These are phyloP conservation scores for Candida vartiovaarae DNA, from an alignment of 805 yeast species.

Conservation along the genomic window DNA sequence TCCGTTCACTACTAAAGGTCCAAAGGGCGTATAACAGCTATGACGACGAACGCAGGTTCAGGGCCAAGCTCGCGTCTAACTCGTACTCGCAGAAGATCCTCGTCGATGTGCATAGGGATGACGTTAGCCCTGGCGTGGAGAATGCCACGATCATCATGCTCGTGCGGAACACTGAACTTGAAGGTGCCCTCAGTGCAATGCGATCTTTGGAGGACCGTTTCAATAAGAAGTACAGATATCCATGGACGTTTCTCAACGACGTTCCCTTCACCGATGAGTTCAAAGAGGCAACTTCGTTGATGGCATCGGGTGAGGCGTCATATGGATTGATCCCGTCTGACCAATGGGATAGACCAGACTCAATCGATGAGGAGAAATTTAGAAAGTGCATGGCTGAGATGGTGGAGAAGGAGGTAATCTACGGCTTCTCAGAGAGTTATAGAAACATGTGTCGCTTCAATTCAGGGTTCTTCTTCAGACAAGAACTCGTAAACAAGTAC, in stretches of 20 bases:
- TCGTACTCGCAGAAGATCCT: constrained; percentile 29
- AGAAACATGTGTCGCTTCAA: constrained; percentile 96
- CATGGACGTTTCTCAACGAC: constrained; percentile 77
- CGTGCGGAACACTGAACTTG: constrained; percentile 73
- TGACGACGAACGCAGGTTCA: constrained; percentile 16
- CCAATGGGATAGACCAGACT: constrained; percentile 74
- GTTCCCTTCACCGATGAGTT: constrained; percentile 60
- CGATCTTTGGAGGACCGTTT: constrained; percentile 73
- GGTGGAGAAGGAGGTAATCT: constrained; percentile 43
- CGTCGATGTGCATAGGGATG: constrained; percentile 26
- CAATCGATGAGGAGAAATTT: constrained; percentile 55
- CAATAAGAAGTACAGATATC: constrained; percentile 57
- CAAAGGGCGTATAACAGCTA: constrained; percentile 10
- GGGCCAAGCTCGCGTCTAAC: constrained; percentile 31
- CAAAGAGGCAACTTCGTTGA: constrained; percentile 48
- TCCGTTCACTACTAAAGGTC: constrained; percentile 8
- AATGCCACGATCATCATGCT: constrained; percentile 88
- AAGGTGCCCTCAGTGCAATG: constrained; percentile 69
- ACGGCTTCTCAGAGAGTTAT: constrained; percentile 61
- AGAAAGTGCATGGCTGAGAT: constrained; percentile 39
- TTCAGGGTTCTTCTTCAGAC: constrained; percentile 84
- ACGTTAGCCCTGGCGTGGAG: constrained; percentile 43
- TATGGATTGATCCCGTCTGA: constrained; percentile 59
- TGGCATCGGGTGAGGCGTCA: constrained; percentile 59
- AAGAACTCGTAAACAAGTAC: constrained; percentile 60